These are phyloP conservation scores for Corylus avellana DNA, from an alignment of 306 rosid species.

Conservation along the genomic window DNA sequence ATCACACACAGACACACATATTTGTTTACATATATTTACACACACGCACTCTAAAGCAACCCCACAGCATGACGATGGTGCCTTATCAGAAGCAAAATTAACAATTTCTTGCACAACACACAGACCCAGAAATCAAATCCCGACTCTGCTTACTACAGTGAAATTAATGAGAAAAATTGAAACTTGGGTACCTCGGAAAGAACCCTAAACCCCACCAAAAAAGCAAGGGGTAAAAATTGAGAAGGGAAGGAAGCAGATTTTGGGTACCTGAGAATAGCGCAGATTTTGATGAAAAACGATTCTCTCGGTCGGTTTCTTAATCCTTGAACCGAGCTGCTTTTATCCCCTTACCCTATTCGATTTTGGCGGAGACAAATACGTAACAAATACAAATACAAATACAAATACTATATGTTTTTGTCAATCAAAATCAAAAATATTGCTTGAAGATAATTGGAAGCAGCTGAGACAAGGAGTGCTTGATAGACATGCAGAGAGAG, in stretches of 20 bases:
- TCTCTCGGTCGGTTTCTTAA: background rate
- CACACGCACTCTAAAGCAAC: background rate
- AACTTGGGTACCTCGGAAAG: background rate
- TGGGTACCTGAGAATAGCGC: background rate
- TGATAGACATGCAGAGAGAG: too few relatives aligned
- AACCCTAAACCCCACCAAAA: background rate
- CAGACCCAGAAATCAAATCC: background rate
- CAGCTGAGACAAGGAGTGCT: too few relatives aligned
- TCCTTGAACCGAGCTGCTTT: background rate
- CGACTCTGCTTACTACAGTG: background rate
- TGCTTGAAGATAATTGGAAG: too few relatives aligned
- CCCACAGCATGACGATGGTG: background rate
- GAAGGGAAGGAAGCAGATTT: background rate
- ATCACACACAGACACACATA: too few relatives aligned
- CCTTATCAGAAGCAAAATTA: background rate
- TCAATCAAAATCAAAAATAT: too few relatives aligned
- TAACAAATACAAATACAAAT: too few relatives aligned
- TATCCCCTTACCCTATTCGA: background rate
- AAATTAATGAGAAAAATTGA: background rate
- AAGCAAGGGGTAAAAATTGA: background rate
- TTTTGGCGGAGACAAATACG: background rate
- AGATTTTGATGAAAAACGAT: background rate
- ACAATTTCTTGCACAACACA: background rate
- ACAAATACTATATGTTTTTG: too few relatives aligned
- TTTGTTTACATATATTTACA: too few relatives aligned